Evolutionary conservation across 2,329 filamentous ascomycete genomes (phyloP), one percentile per base, ranked within the genome.

Genomic region (Penicillium thymicola): DNA sequence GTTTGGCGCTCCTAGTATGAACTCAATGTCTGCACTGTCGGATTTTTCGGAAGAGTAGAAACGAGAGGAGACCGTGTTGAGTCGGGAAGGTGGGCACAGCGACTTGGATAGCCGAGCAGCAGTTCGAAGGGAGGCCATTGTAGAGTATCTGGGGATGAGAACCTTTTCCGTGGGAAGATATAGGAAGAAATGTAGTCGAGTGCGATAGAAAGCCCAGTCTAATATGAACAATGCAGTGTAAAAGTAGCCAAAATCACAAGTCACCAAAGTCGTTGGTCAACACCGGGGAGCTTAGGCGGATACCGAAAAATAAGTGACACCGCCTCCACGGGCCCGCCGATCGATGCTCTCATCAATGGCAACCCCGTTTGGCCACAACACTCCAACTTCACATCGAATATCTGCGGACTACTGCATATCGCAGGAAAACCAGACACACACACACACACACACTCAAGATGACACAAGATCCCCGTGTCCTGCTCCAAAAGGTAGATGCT

Each of bases 401-500:
- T 57, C 18, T 41, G 7, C 28, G 18, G 47, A 54, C 53, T 55
- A 44, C 13, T 50, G 27, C 38, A 30, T 44, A 42, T 46, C 47
- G 32, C 40, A 38, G 42, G 28, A 28, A 54, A 42, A 48, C 37
- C 43, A 60, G 40, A 51, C 16, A 40, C 21, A 40, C 16, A 25
- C 27, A 43, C 43, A 51, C 16, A 40, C 21, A 40, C 16, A 25
- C 27, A 43, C 43, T 38, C 68, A 76, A 53, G 59, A 92, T 92
- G 88, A 81, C 87, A 61, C 85, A 89, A 80, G 89, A 93, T 74
- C 89, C 89, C 60, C 85, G 88, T 72, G 87, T 85, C 63, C 80
- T 94, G 55, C 81, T 93, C 46, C 88, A 92, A 76, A 90, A 92
- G 83, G 89, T 91, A 67, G 59, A 45, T 51, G 32, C 56, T 44